Evolutionary conservation across 176 grass and related monocot genomes (phyloP), one percentile per base, ranked within the genome.

Genomic region (Carex pumila): DNA sequence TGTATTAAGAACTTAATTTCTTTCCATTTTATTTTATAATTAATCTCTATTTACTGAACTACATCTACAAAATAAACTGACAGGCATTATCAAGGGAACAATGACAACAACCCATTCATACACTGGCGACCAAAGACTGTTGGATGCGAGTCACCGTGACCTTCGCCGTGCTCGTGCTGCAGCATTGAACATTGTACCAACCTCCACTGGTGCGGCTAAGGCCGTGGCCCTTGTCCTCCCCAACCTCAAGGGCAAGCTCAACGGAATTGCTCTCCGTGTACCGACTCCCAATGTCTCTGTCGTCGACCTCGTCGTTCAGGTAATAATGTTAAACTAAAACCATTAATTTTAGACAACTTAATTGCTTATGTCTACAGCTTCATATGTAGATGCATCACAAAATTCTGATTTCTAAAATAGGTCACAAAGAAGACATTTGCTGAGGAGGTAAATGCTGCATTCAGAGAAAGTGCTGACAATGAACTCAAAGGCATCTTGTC

Each of bases 31-130:
- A 29, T 5, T 32, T 71, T 71, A 30, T 3, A 45, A 50, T 43
- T 3, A 45, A 32, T 43, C 36, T 13, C 7, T 34, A 56, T 58
- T 15, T 34, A 39, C 37, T 75, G 14, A 54, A 75, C 11, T 54
- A 54, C 4, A 75, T n/a, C 50, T 71, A 29, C 21, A 53, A 82
- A 69, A 82, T 7, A 36, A 81, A 69, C 18, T 21, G 83, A 81
- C 62, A 61, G 85, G 78, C 14, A 86, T 86, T 22, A 80, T 86
- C 39, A 83, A 83, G 81, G 81, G 81, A 66, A 83, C 81, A 79
- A 91, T 88, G 89, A 91, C 89, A 61, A 91, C 89, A 62, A 91
- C 89, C 53, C 89, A 91, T 61, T 91, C 89, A 14, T 91, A 91
- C 89, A 91, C 89, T 4, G 89, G 89, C 37, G 89, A 91, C 83